phyloP scores from a whole-genome alignment of 345 rosid genomes.

The Tarenaya hassleriana region DNA sequence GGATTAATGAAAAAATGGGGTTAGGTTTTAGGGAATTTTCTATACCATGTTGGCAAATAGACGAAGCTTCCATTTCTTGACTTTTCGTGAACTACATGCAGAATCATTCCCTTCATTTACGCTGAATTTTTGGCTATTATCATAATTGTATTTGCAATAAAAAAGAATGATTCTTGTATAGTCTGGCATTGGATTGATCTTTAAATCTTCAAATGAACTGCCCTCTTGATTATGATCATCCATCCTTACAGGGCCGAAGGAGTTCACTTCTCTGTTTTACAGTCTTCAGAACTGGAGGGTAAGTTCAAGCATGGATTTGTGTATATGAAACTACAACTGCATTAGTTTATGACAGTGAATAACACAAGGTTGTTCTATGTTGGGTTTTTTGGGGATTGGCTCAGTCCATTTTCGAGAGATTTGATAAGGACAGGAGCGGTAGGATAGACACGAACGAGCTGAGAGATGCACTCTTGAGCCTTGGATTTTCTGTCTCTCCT shows the following conservation, averaged over 20 bases:
- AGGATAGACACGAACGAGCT: conserved; percentile 73
- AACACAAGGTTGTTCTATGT: neutral
- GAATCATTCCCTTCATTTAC: neutral
- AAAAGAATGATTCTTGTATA: conserved; percentile 8
- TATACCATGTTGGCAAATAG: conserved; percentile 2
- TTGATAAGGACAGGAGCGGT: conserved; percentile 84
- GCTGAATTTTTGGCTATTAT: conserved; percentile 8
- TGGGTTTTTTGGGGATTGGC: neutral
- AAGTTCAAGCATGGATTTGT: conserved; percentile 8
- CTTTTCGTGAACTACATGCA: conserved; percentile 17
- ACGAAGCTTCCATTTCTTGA: neutral
- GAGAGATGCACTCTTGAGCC: conserved; percentile 66
- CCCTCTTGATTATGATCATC: neutral
- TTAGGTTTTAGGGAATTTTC: conserved; percentile 1
- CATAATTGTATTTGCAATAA: conserved; percentile 19
- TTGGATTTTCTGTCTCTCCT: conserved; percentile 72
- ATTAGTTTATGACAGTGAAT: neutral
- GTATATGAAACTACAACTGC: neutral
- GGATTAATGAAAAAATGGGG: neutral
- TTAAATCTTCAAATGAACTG: too few relatives aligned
- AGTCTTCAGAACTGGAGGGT: conserved; percentile 99
- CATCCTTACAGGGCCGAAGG: conserved; percentile 69
- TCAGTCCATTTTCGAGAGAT: conserved; percentile 73
- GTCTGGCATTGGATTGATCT: conserved; percentile 15
- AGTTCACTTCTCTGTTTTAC: conserved; percentile 71